Percentiles rank a stretch among this genome's conserved stretches.
Conservation (phyloP, 495 filamentous ascomycete genomes). For the Lophiostoma macrostomum region DNA sequence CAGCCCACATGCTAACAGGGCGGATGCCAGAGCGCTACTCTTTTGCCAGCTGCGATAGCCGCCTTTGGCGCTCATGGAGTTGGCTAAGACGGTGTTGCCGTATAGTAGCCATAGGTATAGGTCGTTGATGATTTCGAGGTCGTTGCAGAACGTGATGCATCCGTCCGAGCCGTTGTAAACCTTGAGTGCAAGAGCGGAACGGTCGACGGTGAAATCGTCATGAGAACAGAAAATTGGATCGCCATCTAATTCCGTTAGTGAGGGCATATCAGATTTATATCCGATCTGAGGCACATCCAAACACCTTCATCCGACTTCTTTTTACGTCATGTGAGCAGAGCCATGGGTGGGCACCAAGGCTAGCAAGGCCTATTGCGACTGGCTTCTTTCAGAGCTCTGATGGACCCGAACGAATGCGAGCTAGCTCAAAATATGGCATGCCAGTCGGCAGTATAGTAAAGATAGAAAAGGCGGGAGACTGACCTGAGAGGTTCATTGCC, state of each 20-base stretch:
- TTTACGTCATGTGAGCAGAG: not conserved
- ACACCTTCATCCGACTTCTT: too few species aligned
- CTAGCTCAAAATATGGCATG: not conserved
- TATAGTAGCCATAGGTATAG: slow-evolving; percentile 40
- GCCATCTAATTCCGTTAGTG: slow-evolving; percentile 31
- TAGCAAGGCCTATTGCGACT: too few species aligned
- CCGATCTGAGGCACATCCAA: not conserved
- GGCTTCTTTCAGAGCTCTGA: too few species aligned
- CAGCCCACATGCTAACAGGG: slow-evolving; percentile 56
- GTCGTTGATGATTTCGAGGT: slow-evolving; percentile 38
- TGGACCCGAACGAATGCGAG: too few species aligned
- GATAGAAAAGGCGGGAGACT: not conserved
- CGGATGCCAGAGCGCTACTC: slow-evolving; percentile 45
- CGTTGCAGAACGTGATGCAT: slow-evolving; percentile 38
- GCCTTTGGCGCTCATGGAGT: slow-evolving; percentile 16
- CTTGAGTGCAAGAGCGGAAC: slow-evolving; percentile 29
- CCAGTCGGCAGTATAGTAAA: not conserved
- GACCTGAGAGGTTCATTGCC: slow-evolving; percentile 40
- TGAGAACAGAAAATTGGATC: slow-evolving; percentile 39
- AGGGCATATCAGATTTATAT: not conserved
- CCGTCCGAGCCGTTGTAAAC: slow-evolving; percentile 35
- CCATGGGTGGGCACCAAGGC: not conserved
- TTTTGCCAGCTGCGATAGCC: slow-evolving; percentile 38
- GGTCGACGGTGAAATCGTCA: slow-evolving; percentile 32
- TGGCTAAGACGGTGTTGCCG: slow-evolving; percentile 32